Base-by-base conservation (phyloP, 2,329 filamentous ascomycete species). In the Ophiostoma sp. region DNA sequence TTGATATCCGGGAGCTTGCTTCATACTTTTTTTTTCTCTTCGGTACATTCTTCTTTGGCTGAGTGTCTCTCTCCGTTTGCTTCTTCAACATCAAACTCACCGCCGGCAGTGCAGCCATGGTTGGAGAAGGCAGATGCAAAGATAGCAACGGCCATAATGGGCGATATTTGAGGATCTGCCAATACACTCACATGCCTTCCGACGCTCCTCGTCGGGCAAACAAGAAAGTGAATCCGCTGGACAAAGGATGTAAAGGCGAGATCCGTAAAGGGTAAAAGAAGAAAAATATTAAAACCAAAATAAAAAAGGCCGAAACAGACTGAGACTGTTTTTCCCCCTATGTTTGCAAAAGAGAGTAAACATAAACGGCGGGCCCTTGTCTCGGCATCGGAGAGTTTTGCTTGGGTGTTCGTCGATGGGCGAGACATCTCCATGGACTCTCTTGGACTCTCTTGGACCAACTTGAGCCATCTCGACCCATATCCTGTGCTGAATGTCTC, bases 21-120 rank as follows among this genome's bases (percentile, higher is more conserved):
- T 39, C 45, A 19, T 31, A 28, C 19, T 3, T 22, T 31, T 9
- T 33, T 19, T 48, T 0, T 19, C 22, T 39, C 0, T 33, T 7
- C n/a, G 22, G 52, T 15, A 11, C 12, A 57, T 8, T 36, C 28
- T 25, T 36, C 17, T 52, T 52, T 28, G 39, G 22, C 4, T 2
- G 7, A 42, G 9, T 64, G 33, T 42, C 61, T 64, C 36, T 66
- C n/a, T 45, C 36, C 31, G 57, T 15, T 69, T 70, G 33, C 52
- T 45, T 55, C 31, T 12, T 69, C 66, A 25, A 69, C 48, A 15
- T 57, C 68, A 70, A 57, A 70, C 68, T 55, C 68, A 70, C 68
- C 68, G 68, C 68, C 68, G 68, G 42, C 63, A 68, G 31, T 42
- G 33, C 33, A 42, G 22, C 33, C 63, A 25, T 48, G 45, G 39